Base-by-base conservation (phyloP, 257 asterid genomes). In the Buddleja alternifolia region DNA sequence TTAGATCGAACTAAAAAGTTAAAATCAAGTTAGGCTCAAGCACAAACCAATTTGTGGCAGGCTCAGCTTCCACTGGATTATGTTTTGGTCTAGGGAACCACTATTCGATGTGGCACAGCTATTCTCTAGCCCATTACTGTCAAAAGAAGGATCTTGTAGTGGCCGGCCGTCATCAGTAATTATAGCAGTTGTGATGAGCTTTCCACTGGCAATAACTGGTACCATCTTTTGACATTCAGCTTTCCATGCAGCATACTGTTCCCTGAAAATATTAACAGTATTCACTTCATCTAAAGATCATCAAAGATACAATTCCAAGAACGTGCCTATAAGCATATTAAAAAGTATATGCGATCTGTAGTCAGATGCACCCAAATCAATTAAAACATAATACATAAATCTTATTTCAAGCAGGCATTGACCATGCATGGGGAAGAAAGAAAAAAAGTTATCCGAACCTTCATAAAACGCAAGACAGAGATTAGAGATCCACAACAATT, bases 11-110 rank as follows among this genome's bases (percentile, higher is more conserved):
- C 21, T 48, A 60, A 66, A 29, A 60, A 32, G 65, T 25, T 52
- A 45, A 55, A 68, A 64, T 60, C 7, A 56, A 50, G 70, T 65
- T 39, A 58, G 54, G 83, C 32, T 45, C 56, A 56, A 75, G 63
- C 70, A 78, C 93, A 46, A 61, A 93, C 98, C 98, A 67, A 93
- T 93, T 76, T 93, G 98, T 75, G 86, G 84, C 70, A 93, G 85
- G 79, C 52, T 67, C 70, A 77, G 85, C 86, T 70, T 86, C 98
- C 98, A 93, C 61, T 85, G 91, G 72, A 78, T 76, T 84, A 77
- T 82, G 58, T 73, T 90, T 71, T 78, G 80, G 71, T 88, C 93
- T 32, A 53, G 19, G 10, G 76, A 40, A 71, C 80, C 82, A 68
- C 71, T 34, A 71, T 54, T 71, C 48, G 85, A 67, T 51, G 48